Evolutionary conservation across 805 yeast genomes (phyloP).

Genomic region (Candida sanyiensis): DNA sequence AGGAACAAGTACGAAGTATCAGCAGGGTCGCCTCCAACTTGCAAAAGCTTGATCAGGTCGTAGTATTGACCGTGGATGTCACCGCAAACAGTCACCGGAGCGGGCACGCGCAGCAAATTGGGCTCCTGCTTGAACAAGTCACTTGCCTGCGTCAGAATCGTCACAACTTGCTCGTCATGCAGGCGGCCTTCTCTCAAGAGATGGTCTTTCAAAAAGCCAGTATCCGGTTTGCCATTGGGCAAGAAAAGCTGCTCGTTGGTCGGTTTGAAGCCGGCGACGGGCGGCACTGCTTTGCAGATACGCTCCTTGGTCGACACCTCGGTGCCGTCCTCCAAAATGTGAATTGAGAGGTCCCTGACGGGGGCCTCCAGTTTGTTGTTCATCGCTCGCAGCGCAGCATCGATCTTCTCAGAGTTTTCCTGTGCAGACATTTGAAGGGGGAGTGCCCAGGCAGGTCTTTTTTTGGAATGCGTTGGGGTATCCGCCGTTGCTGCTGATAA

Average conservation of each 20-base stretch:
- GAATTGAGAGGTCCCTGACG: constrained; percentile 32
- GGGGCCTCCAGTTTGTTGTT: constrained; percentile 34
- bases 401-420: constrained; percentile 50
- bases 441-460: background rate
- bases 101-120: constrained; percentile 72
- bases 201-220: constrained; percentile 65
- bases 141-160: constrained; percentile 63
- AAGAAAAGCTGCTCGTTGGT: constrained; percentile 61
- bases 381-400: constrained; percentile 59
- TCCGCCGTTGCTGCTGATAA: no score
- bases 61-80: constrained; percentile 96
- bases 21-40: constrained; percentile 86
- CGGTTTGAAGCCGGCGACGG: constrained; percentile 65
- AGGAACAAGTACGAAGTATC: constrained; percentile 73
- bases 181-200: constrained; percentile 78
- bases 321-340: constrained; percentile 47
- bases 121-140: constrained; percentile 63
- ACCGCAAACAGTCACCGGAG: constrained; percentile 95
- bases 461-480: no score
- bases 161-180: constrained; percentile 59
- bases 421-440: constrained; percentile 26
- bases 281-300: constrained; percentile 46
- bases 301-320: constrained; percentile 44
- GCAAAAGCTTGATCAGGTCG: constrained; percentile 85
- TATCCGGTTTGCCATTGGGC: constrained; percentile 62